Percentiles rank a stretch among this genome's conserved stretches.
Conservation (phyloP, 192 early-diverging fungal species). For the Rhizophagus clarus region DNA sequence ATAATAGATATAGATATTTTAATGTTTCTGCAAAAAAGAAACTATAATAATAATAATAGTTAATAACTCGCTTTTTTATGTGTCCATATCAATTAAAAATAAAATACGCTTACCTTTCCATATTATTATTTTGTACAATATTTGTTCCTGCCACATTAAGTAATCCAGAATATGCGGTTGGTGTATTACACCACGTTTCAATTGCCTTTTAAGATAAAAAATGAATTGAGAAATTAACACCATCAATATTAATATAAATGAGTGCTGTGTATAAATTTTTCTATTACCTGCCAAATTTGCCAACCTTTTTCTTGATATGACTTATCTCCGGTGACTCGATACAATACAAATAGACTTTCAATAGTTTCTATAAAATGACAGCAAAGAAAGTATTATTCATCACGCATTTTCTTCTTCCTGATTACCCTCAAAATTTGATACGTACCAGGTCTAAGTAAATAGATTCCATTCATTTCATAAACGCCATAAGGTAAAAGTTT, state of each 20-base stretch:
- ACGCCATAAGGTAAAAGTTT: slow-evolving; percentile 24
- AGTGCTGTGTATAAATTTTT: not conserved
- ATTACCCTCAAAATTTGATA: not conserved
- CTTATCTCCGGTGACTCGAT: slow-evolving; percentile 68
- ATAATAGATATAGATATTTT: slow-evolving; percentile 92
- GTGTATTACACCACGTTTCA: slow-evolving; percentile 49
- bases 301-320: slow-evolving; percentile 70
- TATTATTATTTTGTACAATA: slow-evolving; percentile 44
- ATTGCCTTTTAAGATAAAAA: slow-evolving; percentile 35
- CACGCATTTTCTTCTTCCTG: not conserved
- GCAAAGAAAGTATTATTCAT: not conserved
- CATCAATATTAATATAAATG: not conserved
- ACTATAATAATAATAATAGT: not conserved
- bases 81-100: not conserved
- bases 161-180: slow-evolving; percentile 54
- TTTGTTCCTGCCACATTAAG: slow-evolving; percentile 38
- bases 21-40: slow-evolving; percentile 76
- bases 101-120: slow-evolving; percentile 52
- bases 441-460: not conserved
- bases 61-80: not conserved
- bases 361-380: slow-evolving; percentile 55
- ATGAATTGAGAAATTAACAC: not conserved
- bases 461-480: not conserved
- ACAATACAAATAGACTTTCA: slow-evolving; percentile 74
- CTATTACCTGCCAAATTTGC: slow-evolving; percentile 58